Evolutionary conservation across 1,284 basidiomycete species (phyloP).

Genomic region (Trichosporon sp.): DNA sequence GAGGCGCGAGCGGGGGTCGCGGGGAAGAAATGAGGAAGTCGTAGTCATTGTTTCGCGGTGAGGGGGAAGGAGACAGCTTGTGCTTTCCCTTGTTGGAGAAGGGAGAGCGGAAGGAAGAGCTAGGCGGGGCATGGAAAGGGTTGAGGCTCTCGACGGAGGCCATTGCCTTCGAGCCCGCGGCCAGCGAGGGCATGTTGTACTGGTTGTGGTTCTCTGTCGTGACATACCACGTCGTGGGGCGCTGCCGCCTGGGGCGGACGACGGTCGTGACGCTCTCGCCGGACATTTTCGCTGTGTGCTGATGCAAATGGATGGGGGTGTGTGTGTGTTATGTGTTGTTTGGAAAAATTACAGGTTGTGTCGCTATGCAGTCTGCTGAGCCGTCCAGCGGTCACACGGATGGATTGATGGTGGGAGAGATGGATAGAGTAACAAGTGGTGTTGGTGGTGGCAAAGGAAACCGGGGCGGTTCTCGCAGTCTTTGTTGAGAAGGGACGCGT

Average conservation of each 20-base stretch:
- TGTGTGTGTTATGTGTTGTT: not conserved
- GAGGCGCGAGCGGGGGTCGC: constrained; percentile 27
- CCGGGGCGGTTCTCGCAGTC: not conserved
- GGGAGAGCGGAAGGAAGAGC: constrained; percentile 26
- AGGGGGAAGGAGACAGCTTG: constrained; percentile 52
- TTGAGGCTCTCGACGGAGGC: constrained; percentile 17
- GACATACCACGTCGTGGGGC: constrained; percentile 19
- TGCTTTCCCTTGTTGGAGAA: constrained; percentile 42
- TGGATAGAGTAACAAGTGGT: constrained; percentile 10
- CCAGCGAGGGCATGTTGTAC: constrained; percentile 11
- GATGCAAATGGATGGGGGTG: not conserved
- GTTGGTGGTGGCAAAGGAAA: constrained; percentile 8
- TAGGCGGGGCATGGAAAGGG: constrained; percentile 26
- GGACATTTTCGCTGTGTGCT: not conserved
- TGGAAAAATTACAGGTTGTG: constrained; percentile 5
- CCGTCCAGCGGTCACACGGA: constrained; percentile 17
- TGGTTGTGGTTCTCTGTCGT: constrained; percentile 17
- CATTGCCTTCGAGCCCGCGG: constrained; percentile 7
- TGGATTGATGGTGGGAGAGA: not conserved
- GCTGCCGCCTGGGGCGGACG: constrained; percentile 2
- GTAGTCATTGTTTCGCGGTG: constrained; percentile 44
- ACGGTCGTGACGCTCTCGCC: constrained; percentile 14
- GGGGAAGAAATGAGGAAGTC: constrained; percentile 56
- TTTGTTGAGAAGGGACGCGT: constrained; percentile 9
- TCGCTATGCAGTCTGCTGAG: constrained; percentile 16